Evolutionary conservation across 2,329 filamentous ascomycete genomes (phyloP), one percentile per base, ranked within the genome.

Genomic region (Colletotrichum liriopes): DNA sequence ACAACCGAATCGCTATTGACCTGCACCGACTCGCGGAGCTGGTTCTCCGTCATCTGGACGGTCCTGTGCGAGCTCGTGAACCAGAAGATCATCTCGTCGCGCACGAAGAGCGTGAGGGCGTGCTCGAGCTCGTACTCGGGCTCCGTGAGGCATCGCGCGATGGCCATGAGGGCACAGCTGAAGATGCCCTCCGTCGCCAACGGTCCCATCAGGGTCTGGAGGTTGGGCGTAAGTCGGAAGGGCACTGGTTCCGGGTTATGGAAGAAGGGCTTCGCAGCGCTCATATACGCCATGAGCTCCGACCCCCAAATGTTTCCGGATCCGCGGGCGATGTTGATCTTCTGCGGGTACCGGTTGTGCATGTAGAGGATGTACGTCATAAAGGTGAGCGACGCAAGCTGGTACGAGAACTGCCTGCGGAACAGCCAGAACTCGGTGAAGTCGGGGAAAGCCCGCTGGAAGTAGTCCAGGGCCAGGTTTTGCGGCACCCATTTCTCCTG

Each of bases 351-450:
- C 39, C 96, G 93, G 81, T 94, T 94, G 80, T 96, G 94, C 91
- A 99, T 98, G 84, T 96, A 96, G 85, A 99, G 93, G 71, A 98
- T 93, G 80, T 98, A 99, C 5, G 96, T 98, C 93, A 99, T 98
- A 85, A 99, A 99, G 1, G 96, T 98, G 75, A 98, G 89, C 1
- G 95, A 91, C 26, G 96, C 96, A 73, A 98, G 92, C 83, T 99
- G 96, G 86, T 98, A 98, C 29, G 94, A 93, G 84, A 99, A 98
- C 76, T 98, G 95, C 71, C 95, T 92, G 71, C 96, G 93, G 94
- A 99, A 99, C 70, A 99, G 90, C 95, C 96, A 99, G 87, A 98
- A 98, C 78, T 98, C 95, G 56, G 93, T 91, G 82, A 94, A 99
- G 74, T 94, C 93, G 39, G 95, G 93, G 84, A 96, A 98, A 6